A percentile compares a stretch with the other conserved stretches of the same genome.
phyloP scores from a whole-genome alignment of 148 eudicot genomes.

The Heliamphora exappendiculata region DNA sequence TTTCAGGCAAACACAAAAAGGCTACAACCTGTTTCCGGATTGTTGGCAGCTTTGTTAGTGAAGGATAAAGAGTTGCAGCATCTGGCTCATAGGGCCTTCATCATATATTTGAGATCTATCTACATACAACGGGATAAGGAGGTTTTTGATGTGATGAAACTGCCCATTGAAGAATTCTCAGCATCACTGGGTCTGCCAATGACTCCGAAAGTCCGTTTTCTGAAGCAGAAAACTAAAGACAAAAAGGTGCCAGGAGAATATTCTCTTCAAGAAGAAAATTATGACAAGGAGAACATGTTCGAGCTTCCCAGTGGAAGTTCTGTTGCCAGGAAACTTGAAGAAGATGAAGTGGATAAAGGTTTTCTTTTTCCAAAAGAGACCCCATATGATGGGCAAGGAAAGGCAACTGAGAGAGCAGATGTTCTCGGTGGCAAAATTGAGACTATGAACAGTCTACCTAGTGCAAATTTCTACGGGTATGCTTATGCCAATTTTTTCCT shows the following conservation, averaged over 20 bases:
- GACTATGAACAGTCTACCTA: no score
- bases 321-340: slow-evolving; percentile 20
- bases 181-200: slow-evolving; percentile 87
- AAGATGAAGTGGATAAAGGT: slow-evolving; percentile 30
- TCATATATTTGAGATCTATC: slow-evolving; percentile 70
- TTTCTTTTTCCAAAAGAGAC: slow-evolving; percentile 32
- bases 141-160: slow-evolving; percentile 65
- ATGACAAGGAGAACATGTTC: slow-evolving; percentile 26
- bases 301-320: slow-evolving; percentile 18
- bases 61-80: slow-evolving; percentile 50
- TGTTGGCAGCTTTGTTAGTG: slow-evolving; percentile 63
- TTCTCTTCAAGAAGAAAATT: slow-evolving; percentile 26
- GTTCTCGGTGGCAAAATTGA: no score
- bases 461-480: no score
- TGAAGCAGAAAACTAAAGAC: slow-evolving; percentile 40
- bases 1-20: slow-evolving; percentile 57
- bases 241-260: slow-evolving; percentile 27
- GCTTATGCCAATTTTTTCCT: slow-evolving; percentile 35
- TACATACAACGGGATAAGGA: slow-evolving; percentile 69
- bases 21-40: slow-evolving; percentile 58
- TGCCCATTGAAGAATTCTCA: slow-evolving; percentile 67
- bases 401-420: slow-evolving; percentile 29
- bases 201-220: slow-evolving; percentile 73
- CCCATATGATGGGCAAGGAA: slow-evolving; percentile 26
- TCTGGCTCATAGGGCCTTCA: slow-evolving; percentile 75